Conservation (phyloP, 192 early-diverging fungal genomes). For the Coemansia furcata region DNA sequence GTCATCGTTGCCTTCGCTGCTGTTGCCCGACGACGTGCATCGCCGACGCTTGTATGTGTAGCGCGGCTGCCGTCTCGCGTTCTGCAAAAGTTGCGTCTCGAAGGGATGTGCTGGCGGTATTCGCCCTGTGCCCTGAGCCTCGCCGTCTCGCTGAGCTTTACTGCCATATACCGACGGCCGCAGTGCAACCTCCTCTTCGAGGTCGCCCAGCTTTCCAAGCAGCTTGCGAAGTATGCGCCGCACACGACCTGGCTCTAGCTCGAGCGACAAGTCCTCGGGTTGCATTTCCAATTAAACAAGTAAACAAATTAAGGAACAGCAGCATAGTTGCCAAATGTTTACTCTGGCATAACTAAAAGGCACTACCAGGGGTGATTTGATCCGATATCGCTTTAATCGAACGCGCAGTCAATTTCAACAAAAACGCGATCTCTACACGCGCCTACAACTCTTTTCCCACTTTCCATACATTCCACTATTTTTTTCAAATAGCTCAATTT, state of each 20-base stretch:
- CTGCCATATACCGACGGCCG: constrained; percentile 18
- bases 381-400: neutral
- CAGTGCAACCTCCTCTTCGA: constrained; percentile 28
- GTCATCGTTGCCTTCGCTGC: constrained; percentile 8
- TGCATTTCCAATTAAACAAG: constrained; percentile 6
- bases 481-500: neutral
- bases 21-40: constrained; percentile 4
- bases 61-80: constrained; percentile 16
- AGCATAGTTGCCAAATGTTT: neutral
- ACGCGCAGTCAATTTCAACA: neutral
- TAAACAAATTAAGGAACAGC: neutral
- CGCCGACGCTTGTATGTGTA: constrained; percentile 46
- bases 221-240: constrained; percentile 45
- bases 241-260: constrained; percentile 21
- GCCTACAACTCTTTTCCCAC: neutral
- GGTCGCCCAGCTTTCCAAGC: constrained; percentile 37
- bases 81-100: constrained; percentile 3
- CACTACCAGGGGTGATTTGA: neutral
- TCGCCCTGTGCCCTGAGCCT: neutral
- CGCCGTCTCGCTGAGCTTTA: neutral
- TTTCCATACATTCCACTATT: neutral
- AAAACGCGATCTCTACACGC: neutral
- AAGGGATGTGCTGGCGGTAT: constrained; percentile 42
- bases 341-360: neutral
- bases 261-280: constrained; percentile 27